Evolutionary conservation across 2,329 filamentous ascomycete species (phyloP), one percentile per base, ranked within the genome.

Genomic region (Chaetothyriales sp.): DNA sequence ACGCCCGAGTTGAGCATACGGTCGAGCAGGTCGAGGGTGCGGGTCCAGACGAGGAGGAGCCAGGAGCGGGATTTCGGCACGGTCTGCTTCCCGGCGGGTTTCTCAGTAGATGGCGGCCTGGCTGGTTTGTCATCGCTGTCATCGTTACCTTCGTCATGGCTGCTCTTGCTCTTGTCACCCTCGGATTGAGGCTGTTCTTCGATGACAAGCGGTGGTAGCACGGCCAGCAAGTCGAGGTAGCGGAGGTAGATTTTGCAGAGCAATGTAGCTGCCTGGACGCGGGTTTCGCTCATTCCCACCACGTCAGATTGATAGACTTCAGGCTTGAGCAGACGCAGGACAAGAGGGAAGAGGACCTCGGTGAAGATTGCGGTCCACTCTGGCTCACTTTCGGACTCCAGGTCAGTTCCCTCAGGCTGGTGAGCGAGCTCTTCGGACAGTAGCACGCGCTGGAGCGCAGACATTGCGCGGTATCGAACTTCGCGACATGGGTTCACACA

Each of bases 311-410:
- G 88, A 66, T 94, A 95, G 8, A 95, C 84, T 67, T 98, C 92
- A 0, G 92, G 92, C 66, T 95, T 95, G 15, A 98, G 75, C 1
- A 98, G 76, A 56, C 86, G 80, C 37, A 85, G 76, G 56, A 97
- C 90, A 13, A 98, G 75, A 1, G 92, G 92, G 67, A 98, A 95
- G 15, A 98, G 74, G 1, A 97, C 89, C 64, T 95, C 86, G 56
- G 82, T 81, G 67, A 98, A 98, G 49, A 98, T 95, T 43, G 88
- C 86, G 0, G 85, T 92, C 90, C 92, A 97, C 69, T 94, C 87
- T 58, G 86, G 80, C 33, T 40, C 33, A 40, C 10, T 40, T 13
- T 40, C 33, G 13, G 33, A 40, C 33, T 40, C 33, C 10, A 40
- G 13, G 10, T 40, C 33, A 15, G 33, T 15, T 5, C 15, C 8